Percentiles rank a stretch among this genome's conserved stretches.
phyloP scores from a whole-genome alignment of 176 grass and related monocot genomes.

The Hordeum marinum region DNA sequence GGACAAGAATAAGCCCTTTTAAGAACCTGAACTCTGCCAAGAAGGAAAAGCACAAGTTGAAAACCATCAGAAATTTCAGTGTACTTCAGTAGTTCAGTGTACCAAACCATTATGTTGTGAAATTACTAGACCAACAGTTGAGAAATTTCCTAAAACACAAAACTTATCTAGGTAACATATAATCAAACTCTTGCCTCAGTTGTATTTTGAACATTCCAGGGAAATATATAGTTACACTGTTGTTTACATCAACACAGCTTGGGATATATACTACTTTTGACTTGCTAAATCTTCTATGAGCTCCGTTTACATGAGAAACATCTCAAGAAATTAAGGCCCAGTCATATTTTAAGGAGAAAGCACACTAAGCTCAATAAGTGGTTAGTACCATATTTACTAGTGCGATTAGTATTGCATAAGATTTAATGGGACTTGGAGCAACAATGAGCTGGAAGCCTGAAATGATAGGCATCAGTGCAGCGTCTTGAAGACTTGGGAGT shows the following conservation, averaged over 20 bases:
- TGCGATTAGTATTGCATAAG: too few relatives aligned
- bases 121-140: not conserved
- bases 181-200: not conserved
- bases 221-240: not conserved
- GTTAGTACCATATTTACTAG: too few relatives aligned
- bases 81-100: not conserved
- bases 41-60: not conserved
- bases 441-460: not conserved
- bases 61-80: too few relatives aligned
- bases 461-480: conserved; percentile 9
- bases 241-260: not conserved
- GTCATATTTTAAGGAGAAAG: not conserved
- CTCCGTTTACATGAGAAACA: not conserved
- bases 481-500: conserved; percentile 52
- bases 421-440: not conserved
- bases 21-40: conserved; percentile 86
- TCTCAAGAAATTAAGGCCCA: not conserved
- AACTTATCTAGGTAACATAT: not conserved
- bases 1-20: conserved; percentile 92
- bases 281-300: not conserved
- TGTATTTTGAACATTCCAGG: not conserved
- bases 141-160: not conserved
- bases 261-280: not conserved
- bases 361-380: not conserved
- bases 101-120: not conserved